Base-by-base conservation (phyloP, 2,329 filamentous ascomycete genomes). In the Cyphellophora europaea region DNA sequence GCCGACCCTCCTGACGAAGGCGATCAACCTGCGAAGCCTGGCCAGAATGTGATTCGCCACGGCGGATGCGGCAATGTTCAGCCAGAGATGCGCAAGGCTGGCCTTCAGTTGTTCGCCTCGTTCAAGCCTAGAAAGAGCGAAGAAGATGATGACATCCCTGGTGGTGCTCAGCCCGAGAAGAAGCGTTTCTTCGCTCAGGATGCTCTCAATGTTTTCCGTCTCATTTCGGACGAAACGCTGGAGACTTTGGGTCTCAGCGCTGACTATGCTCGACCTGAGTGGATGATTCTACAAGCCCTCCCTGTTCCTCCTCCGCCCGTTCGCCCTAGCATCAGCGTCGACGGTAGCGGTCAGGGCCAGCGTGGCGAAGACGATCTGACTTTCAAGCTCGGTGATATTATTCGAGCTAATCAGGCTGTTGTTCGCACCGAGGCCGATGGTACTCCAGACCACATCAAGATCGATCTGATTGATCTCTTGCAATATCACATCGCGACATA, bases 401-500 rank as follows among this genome's bases (percentile, higher is more conserved):
- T 99, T 50, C 87, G 91, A 48, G 89, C 91, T 50, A 99, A 98
- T 64, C 82, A 83, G 49, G 95, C 94, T 51, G 88, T 98, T 37
- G 79, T 84, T 49, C 81, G 91, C 49, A 91, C 87, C 41, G 85
- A 93, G 52, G 77, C 84, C 40, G 87, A 95, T 58, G 91, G 91
- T 38, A 88, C 88, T 3, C 87, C 91, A 1, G 79, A 84, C 45
- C 91, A 98, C 61, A 86, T 96, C 47, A 77, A 87, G 11, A 75
- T 79, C 40, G 91, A 98, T 52, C 96, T 95, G 40, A 86, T 94
- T 59, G 78, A 81, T 44, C 67, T 98, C 19, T 69, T 99, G 23
- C 93, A 99, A 56, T 99, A 94, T 55, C 93, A 98, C 54, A 88
- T 98, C 41, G 93, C 93, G 28, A 98, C 93, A 1, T 93, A 95